Evolutionary conservation across 2,329 filamentous ascomycete species (phyloP), one percentile per base, ranked within the genome.

Genomic region (Clonostachys sp.): DNA sequence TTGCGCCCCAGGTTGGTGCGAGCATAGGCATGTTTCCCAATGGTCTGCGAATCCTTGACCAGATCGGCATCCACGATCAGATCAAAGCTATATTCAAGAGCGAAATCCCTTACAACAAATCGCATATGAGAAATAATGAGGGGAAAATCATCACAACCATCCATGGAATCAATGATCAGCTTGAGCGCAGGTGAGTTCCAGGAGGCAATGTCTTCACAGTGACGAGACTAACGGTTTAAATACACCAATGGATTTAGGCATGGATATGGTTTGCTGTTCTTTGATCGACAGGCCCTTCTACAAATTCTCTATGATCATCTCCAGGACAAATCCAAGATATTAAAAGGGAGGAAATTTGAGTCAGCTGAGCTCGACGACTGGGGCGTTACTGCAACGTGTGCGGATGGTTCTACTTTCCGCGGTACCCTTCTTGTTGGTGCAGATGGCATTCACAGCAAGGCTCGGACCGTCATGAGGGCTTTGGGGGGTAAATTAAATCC

Each of bases 1-100:
- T 78, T 18, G 67, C 68, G 1, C 74, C 75, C 0, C 61, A 68
- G 40, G 58, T 72, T 1, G 77, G 78, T 2, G 74, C 75, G 0
- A 69, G 65, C 12, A 73, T 81, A 34, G 73, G 64, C 2, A 52
- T 79, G 1, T 49, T 65, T 2, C 64, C 75, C 1, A 64, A 73
- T 34, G 71, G 71, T 1, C 48, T 59, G 7, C 64, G 70, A 1
- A 70, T 80, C 10, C 53, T 79, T 2, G 74, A 78, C 43, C 77
- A 81, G 54, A 55, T 81, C 1, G 55, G 53, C 3, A 55, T 60
- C 17, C 64, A 61, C 35, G 55, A 65, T 6, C 35, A 42, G 3
- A 30, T 30, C 24, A 30, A 30, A 30, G 24, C 24, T 10, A 30
- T 30, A 9, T 30, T 30, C n/a, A 40, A 40, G 9, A 40, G 38